Base-by-base conservation (phyloP, 225 moss, liverwort and hornwort genomes). In the Sphagnum tenellum region DNA sequence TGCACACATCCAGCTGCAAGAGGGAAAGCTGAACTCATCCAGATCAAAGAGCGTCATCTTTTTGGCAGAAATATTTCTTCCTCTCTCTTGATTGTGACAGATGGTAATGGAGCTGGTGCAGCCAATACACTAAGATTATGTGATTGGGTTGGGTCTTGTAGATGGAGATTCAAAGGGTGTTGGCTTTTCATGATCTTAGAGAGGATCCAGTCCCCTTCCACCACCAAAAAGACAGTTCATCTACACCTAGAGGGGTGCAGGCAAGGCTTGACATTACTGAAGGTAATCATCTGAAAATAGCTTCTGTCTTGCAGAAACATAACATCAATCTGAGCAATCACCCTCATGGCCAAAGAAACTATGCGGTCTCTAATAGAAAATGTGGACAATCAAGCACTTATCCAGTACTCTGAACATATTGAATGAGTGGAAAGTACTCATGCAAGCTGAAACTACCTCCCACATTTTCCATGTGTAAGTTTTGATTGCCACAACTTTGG, bases 101-200 rank as follows among this genome's bases (percentile, higher is more conserved):
- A n/a, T 5, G 29, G 29, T n/a, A 57, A 57, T 12, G 12, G 57
- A n/a, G 44, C 3, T 58, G 29, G 3, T 12, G 44, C 8, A 13
- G 29, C 3, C 12, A 58, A 13, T 44, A 13, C 12, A 13, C 44
- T 58, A 7, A 3, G 44, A 13, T 0, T 44, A 6, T 13, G 3
- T 58, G 5, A 5, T 13, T 58, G 12, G 12, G 7, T 58, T 29
- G 58, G 58, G 58, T 14, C 5, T 4, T n/a, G 55, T 48, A 66
- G 66, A 54, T 56, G 9, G 66, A 66, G 12, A 66, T 66, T 29
- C 66, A 66, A 46, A 45, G 48, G 49, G 62, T 66, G 56, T 61
- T 80, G 49, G 77, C 80, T 45, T 70, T 73, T 53, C 71, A 71
- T 63, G 75, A 61, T 7, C 11, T 48, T 56, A 75, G 68, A 75